Base-by-base conservation (phyloP, 2,329 filamentous ascomycete genomes). In the Chaetomiaceae sp. region DNA sequence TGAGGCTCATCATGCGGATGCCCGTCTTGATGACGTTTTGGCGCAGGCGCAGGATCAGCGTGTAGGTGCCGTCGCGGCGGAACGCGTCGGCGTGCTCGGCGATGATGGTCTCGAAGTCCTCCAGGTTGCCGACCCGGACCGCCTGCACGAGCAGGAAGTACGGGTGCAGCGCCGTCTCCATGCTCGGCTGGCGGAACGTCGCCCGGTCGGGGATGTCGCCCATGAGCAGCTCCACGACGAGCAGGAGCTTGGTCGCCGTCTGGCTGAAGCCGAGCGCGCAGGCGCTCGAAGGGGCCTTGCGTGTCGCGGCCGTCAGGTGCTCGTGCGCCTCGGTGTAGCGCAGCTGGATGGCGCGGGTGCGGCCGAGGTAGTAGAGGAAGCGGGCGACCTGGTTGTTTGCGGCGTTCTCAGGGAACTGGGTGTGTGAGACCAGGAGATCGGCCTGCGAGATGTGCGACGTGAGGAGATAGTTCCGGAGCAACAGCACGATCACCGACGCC, bases 21-120 rank as follows among this genome's bases (percentile, higher is more conserved):
- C 94, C 94, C 3, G 94, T 99, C 79, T 96, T 96, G 83, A 99
- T 97, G 67, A 99, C 94, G 68, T 99, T 99, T 73, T 99, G 94
- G 64, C 94, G 86, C 58, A 99, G 80, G 59, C 94, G 91, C 59
- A 97, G 81, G 64, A 97, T 95, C 54, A 99, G 80, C 11, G 91
- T 95, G 76, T 97, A 97, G 19, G 92, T 97, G 53, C 89, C 89
- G 69, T 99, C 94, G 61, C 88, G 87, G 66, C 90, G 87, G 84
- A 97, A 99, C 11, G 85, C 86, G 40, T 88, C 83, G 54, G 86
- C 85, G 68, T 96, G 85, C 46, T 85, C 81, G 64, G 88, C 86
- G 57, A 97, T 91, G 40, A 88, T 85, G 61, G 85, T 89, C 71
- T 96, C 81, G 70, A 99, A 99, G 57, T 91, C 91, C 69, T 94